These are phyloP conservation scores for Parsonsia alboflavescens DNA, from an alignment of 257 asterid genomes.

Conservation along the genomic window DNA sequence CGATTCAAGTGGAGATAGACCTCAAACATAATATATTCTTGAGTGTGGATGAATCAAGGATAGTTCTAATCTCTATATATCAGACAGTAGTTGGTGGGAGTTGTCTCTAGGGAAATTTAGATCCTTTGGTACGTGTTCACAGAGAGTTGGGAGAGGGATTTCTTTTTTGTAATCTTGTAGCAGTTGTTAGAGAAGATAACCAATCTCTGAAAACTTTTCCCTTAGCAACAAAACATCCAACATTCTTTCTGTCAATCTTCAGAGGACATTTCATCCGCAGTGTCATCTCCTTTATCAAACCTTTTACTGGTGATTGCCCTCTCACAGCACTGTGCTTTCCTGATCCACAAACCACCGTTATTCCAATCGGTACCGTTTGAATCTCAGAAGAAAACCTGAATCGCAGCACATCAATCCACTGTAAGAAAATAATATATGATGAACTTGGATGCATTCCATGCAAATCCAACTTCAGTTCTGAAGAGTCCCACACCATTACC, in stretches of 20 bases:
- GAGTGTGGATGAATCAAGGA: too few relatives aligned
- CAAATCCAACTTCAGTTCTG: slow-evolving; percentile 73
- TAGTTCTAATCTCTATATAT: too few relatives aligned
- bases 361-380: slow-evolving; percentile 35
- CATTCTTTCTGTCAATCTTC: slow-evolving; percentile 65
- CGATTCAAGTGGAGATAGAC: neutral
- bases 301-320: slow-evolving; percentile 74
- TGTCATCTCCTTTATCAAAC: slow-evolving; percentile 51
- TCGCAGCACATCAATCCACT: slow-evolving; percentile 59
- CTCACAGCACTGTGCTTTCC: slow-evolving; percentile 70
- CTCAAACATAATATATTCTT: neutral
- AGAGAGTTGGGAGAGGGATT: neutral
- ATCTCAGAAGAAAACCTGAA: slow-evolving; percentile 29
- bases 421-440: slow-evolving; percentile 68
- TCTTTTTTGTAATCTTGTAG: neutral
- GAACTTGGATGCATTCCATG: slow-evolving; percentile 82
- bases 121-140: neutral
- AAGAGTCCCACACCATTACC: slow-evolving; percentile 48
- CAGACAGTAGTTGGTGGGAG: neutral
- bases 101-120: neutral
- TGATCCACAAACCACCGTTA: slow-evolving; percentile 65
- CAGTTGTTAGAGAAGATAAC: slow-evolving; percentile 19
- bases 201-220: slow-evolving; percentile 65
- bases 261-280: slow-evolving; percentile 57
- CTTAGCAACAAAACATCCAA: slow-evolving; percentile 71